These are phyloP conservation scores for Rhizoclosmatium globosum DNA, from an alignment of 192 early-diverging fungal species.

Conservation along the genomic window DNA sequence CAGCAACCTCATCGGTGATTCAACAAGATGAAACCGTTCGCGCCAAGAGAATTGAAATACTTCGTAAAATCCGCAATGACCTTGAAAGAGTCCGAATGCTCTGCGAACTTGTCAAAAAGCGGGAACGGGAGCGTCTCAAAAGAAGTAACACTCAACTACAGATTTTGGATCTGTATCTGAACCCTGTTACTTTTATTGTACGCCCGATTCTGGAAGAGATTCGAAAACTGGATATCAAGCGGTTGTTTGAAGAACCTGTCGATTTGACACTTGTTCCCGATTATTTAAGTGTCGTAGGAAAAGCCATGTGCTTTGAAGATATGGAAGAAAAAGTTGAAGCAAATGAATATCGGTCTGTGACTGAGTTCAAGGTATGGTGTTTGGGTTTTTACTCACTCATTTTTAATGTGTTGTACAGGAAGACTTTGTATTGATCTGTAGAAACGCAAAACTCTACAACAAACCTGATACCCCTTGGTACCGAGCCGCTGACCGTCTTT, in stretches of 20 bases:
- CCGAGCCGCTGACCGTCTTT: slow-evolving; percentile 66
- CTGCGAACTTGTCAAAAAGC: slow-evolving; percentile 76
- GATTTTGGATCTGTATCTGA: slow-evolving; percentile 72
- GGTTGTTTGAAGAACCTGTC: slow-evolving; percentile 76
- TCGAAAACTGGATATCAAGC: slow-evolving; percentile 72
- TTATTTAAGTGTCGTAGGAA: slow-evolving; percentile 71
- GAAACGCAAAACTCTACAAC: slow-evolving; percentile 82
- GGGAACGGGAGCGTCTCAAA: slow-evolving; percentile 54
- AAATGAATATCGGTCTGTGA: slow-evolving; percentile 64
- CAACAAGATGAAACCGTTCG: slow-evolving; percentile 56
- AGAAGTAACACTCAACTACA: slow-evolving; percentile 63
- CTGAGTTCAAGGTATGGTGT: slow-evolving; percentile 61
- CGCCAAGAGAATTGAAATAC: slow-evolving; percentile 68
- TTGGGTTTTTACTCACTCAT: background rate
- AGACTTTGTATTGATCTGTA: slow-evolving; percentile 76
- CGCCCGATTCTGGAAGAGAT: slow-evolving; percentile 72
- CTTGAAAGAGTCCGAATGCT: slow-evolving; percentile 89
- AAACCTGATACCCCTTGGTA: slow-evolving; percentile 75
- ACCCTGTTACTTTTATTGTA: slow-evolving; percentile 76
- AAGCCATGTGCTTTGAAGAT: slow-evolving; percentile 82
- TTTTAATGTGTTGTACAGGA: slow-evolving; percentile 50
- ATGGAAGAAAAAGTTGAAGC: slow-evolving; percentile 65
- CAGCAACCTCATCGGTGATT: slow-evolving; percentile 71
- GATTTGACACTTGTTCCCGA: slow-evolving; percentile 73
- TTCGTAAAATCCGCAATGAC: slow-evolving; percentile 69